Conservation (phyloP, 2,329 filamentous ascomycete genomes). For the Trichoderma hamatum region DNA sequence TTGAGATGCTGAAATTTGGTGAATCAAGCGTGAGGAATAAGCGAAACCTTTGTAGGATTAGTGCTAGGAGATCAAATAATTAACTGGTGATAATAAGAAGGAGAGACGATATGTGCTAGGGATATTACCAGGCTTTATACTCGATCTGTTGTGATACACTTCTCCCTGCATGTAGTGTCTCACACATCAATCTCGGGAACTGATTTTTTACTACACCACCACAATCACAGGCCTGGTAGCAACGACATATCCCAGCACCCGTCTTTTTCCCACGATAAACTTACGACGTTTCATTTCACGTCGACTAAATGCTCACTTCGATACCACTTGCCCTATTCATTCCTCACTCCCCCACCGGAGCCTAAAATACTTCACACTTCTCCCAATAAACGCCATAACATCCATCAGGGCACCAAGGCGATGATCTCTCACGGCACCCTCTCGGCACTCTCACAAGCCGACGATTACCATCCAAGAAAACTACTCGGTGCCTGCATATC, state of each 20-base stretch:
- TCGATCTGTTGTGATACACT: not conserved
- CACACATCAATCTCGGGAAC: not conserved
- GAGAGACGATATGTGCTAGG: not conserved
- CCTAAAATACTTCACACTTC: not conserved
- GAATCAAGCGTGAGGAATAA: not conserved
- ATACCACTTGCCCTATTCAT: not conserved
- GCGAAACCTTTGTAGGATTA: not conserved
- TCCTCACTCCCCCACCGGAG: not conserved
- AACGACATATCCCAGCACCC: not conserved
- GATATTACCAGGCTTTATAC: not conserved
- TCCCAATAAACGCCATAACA: not conserved
- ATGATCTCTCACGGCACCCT: not conserved
- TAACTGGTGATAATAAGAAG: not conserved
- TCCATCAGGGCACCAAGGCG: not conserved
- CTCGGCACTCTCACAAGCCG: not conserved
- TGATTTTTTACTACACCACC: not conserved
- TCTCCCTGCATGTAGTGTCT: not conserved
- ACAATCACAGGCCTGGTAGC: not conserved
- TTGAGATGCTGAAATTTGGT: constrained; percentile 16
- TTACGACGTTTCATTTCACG: not conserved
- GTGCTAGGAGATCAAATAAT: not conserved
- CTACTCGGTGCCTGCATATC: not conserved
- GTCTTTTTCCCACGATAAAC: not conserved
- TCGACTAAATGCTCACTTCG: not conserved
- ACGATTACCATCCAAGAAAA: not conserved